These are phyloP conservation scores for Halteria grandinella DNA, from an alignment of 73 alveolate species.

Conservation along the genomic window DNA sequence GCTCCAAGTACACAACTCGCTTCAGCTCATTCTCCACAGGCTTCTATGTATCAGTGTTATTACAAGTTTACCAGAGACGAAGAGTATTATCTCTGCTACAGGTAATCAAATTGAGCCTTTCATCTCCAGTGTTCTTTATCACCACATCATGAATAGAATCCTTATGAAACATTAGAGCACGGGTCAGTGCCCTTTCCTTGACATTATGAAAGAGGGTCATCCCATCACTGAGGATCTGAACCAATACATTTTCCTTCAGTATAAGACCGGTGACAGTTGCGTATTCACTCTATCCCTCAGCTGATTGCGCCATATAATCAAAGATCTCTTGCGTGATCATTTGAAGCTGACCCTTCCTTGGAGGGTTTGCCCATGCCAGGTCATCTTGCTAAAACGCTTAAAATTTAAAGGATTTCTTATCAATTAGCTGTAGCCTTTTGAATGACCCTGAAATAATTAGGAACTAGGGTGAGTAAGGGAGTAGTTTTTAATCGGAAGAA, in stretches of 20 bases:
- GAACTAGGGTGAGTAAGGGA: background rate
- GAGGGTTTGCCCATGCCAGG: conserved; percentile 29
- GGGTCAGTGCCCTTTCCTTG: background rate
- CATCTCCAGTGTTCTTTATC: conserved; percentile 2
- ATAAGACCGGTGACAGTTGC: background rate
- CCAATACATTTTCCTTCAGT: background rate
- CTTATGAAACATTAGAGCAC: conserved; percentile 10
- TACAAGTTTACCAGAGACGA: conserved; percentile 22
- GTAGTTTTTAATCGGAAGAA: too few species aligned
- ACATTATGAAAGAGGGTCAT: background rate
- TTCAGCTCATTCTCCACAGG: conserved; percentile 35
- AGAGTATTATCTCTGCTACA: conserved; percentile 35
- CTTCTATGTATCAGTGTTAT: background rate
- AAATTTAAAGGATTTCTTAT: background rate
- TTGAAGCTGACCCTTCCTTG: conserved; percentile 6
- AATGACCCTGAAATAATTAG: background rate
- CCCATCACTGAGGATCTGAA: conserved; percentile 29
- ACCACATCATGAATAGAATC: conserved; percentile 16
- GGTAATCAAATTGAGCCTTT: conserved; percentile 14
- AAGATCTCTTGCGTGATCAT: conserved; percentile 43
- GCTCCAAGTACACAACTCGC: conserved; percentile 10
- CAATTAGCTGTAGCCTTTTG: background rate
- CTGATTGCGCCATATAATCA: background rate
- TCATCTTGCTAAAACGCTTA: background rate
- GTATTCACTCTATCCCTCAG: background rate